Evolutionary conservation across 768 basidiomycete genomes (phyloP).

Genomic region (Lenzites betulinus): DNA sequence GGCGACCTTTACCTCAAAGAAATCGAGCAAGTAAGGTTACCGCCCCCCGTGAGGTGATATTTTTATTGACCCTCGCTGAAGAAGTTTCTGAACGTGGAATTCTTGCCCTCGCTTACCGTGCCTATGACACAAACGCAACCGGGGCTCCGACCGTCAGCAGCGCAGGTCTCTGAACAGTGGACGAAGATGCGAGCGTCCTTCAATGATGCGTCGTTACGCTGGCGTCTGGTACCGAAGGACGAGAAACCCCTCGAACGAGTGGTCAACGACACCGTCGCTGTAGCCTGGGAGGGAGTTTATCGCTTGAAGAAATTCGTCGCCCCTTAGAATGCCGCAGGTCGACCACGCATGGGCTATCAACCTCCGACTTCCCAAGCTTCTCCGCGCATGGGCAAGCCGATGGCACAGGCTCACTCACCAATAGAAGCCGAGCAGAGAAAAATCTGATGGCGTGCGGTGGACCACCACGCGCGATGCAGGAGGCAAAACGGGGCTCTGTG

Average conservation of each 20-base stretch:
- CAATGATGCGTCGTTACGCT: neutral
- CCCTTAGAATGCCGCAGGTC: no score
- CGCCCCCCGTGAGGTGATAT: neutral
- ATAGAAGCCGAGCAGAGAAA: no score
- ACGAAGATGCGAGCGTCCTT: neutral
- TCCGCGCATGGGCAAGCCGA: no score
- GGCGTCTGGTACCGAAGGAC: constrained; percentile 10
- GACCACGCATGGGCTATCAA: no score
- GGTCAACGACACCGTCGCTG: constrained; percentile 24
- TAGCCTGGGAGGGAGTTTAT: constrained; percentile 14
- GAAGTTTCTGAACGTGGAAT: neutral
- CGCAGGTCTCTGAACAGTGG: neutral
- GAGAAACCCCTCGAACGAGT: constrained; percentile 17
- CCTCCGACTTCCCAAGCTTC: no score
- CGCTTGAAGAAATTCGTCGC: constrained; percentile 8
- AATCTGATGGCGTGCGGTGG: no score
- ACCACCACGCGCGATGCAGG: no score
- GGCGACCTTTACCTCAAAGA: constrained; percentile 27
- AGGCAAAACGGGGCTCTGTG: no score
- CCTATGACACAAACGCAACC: neutral
- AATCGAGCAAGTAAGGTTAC: constrained; percentile 16
- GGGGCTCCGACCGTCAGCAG: neutral
- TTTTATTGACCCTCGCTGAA: neutral
- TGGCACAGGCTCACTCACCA: no score
- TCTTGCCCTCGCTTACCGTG: neutral